Evolutionary conservation across 1,284 basidiomycete species (phyloP).

Genomic region (Ustilago trichophora): DNA sequence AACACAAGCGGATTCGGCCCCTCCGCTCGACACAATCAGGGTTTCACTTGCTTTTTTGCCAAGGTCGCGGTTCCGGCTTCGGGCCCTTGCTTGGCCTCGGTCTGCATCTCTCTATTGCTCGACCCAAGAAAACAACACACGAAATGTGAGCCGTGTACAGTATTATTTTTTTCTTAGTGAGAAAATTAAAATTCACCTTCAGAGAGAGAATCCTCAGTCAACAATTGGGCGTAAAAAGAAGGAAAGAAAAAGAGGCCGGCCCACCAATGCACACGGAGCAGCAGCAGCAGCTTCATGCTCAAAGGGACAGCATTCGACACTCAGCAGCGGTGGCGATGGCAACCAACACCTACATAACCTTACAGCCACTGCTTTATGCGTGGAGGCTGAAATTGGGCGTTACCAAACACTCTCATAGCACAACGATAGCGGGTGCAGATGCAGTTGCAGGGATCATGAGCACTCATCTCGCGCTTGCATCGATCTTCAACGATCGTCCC

Average conservation of each 20-base stretch:
- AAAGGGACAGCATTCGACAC: too few species aligned
- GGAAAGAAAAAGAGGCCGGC: background rate
- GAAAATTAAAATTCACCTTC: background rate
- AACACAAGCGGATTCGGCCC: too few species aligned
- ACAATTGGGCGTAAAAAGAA: slow-evolving; percentile 31
- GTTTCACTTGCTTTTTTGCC: too few species aligned
- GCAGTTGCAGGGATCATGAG: too few species aligned
- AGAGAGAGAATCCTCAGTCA: slow-evolving; percentile 7
- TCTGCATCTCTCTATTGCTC: too few species aligned
- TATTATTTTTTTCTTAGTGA: background rate
- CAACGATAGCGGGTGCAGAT: too few species aligned
- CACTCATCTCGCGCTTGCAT: too few species aligned
- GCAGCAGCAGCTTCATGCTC: background rate
- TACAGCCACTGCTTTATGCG: background rate
- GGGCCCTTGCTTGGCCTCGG: too few species aligned
- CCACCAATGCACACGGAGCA: background rate
- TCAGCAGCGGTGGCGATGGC: slow-evolving; percentile 3
- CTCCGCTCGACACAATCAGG: too few species aligned
- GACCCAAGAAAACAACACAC: background rate
- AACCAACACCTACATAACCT: slow-evolving; percentile 27
- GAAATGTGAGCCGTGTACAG: too few species aligned
- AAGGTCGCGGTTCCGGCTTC: too few species aligned
- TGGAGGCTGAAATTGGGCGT: slow-evolving; percentile 14
- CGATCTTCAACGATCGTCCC: too few species aligned
- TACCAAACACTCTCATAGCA: background rate